Evolutionary conservation across 2,329 filamentous ascomycete species (phyloP).

Genomic region (Sclerotinia borealis): DNA sequence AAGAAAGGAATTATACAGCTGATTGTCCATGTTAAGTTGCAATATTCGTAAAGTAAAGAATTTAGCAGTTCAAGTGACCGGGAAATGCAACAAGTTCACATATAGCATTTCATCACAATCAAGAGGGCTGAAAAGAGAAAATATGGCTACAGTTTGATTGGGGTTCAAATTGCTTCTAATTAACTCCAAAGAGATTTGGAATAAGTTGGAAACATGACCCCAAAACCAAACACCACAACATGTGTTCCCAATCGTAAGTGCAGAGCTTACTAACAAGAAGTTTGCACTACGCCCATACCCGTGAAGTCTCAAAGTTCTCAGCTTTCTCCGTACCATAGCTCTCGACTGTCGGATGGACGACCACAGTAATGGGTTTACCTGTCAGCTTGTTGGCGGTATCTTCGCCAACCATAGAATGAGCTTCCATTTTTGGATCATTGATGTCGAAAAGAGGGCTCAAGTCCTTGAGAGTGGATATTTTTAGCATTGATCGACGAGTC

Average conservation of each 20-base stretch:
- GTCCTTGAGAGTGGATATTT: conserved; percentile 10
- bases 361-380: conserved; percentile 12
- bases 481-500: conserved; percentile 14
- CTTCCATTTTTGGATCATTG: conserved; percentile 1
- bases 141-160: background rate
- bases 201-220: no score
- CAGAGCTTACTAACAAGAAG: no score
- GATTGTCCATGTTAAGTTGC: no score
- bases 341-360: conserved; percentile 16
- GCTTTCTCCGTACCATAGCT: conserved; percentile 16
- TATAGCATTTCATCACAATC: background rate
- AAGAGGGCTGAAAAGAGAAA: background rate
- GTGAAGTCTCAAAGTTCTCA: conserved; percentile 15
- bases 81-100: background rate
- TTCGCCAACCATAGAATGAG: conserved; percentile 12
- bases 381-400: conserved; percentile 16
- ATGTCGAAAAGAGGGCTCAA: conserved; percentile 5
- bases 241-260: no score
- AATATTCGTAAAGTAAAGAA: no score
- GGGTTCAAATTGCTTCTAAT: background rate
- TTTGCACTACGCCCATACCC: conserved; percentile 18
- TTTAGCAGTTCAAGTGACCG: background rate
- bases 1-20: no score
- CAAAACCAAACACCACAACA: no score
- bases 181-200: background rate